Base-by-base conservation (phyloP, 148 eudicot genomes). In the Simmondsia chinensis region DNA sequence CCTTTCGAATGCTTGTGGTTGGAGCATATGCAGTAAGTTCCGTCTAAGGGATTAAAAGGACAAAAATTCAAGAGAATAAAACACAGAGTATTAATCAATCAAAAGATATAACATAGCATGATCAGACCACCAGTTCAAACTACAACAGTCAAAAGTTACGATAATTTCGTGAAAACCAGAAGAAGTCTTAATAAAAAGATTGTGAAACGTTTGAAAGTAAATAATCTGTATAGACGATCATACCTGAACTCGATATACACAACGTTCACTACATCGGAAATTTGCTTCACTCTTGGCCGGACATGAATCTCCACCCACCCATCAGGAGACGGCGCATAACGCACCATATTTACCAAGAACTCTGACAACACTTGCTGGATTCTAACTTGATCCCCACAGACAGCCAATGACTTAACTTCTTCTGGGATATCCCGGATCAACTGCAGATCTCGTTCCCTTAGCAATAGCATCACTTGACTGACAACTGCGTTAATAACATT, bases 221-320 rank as follows among this genome's bases (percentile, higher is more conserved):
- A 28, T 7, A 37, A 22, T 9, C 39, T n/a, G 35, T 30, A 17
- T 11, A 27, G 34, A 12, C 15, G 17, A 20, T 21, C 68, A 47
- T 71, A 91, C 99, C 99, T 86, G 56, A 82, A 72, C 37, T 82
- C 89, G 53, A 72, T 54, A 49, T 79, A 78, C 54, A 79, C 60
- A 20, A 64, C 44, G 24, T 56, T 60, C 26, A 41, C 38, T 30
- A 71, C 86, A 26, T 54, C 76, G 36, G 69, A 57, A 39, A 72
- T 37, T 43, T 72, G 77, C 80, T 79, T 79, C 49, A 82, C 20
- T 41, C 69, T 68, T 28, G 95, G 89, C 46, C 57, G 68, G 49
- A 82, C 75, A 68, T 79, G 85, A 56, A 86, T 68, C 69, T 86
- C 89, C 2, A 91, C 89, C 95, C 95, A 91, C 7, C 99, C 94